A percentile compares a stretch with the other conserved stretches of the same genome.
phyloP scores from a whole-genome alignment of 805 yeast genomes.

The Myxozyma neglecta region DNA sequence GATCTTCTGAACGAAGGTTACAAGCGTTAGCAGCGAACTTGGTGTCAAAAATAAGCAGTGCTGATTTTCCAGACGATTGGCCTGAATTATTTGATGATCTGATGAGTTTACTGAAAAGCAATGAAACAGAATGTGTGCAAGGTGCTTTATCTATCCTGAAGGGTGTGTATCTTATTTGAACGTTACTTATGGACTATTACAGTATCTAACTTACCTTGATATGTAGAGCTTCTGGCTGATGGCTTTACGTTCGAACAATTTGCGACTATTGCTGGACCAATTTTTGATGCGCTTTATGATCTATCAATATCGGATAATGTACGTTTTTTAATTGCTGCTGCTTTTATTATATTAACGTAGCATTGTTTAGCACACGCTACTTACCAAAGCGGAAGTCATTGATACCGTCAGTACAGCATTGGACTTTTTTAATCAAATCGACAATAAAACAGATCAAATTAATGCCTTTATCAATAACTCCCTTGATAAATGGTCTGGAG shows the following conservation, averaged over 20 bases:
- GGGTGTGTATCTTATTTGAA: conserved; percentile 1
- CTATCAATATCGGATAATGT: conserved; percentile 8
- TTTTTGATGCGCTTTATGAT: conserved; percentile 21
- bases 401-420: conserved; percentile 29
- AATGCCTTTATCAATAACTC: conserved; percentile 13
- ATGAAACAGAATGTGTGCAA: conserved; percentile 47
- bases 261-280: conserved; percentile 50
- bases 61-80: conserved; percentile 97
- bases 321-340: neutral
- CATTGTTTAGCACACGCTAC: conserved; percentile 7
- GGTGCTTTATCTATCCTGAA: conserved; percentile 26
- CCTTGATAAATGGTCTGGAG: conserved; percentile 22
- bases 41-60: conserved; percentile 79
- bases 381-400: conserved; percentile 22
- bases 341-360: neutral
- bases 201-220: neutral
- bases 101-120: conserved; percentile 38
- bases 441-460: conserved; percentile 8
- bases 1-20: conserved; percentile 53
- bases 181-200: neutral
- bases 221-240: conserved; percentile 78
- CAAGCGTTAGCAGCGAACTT: conserved; percentile 69
- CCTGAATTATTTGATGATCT: conserved; percentile 61
- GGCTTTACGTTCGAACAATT: conserved; percentile 83
- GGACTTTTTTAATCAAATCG: conserved; percentile 26